phyloP scores from a whole-genome alignment of 441 rosid genomes.

The Biscutella laevigata region DNA sequence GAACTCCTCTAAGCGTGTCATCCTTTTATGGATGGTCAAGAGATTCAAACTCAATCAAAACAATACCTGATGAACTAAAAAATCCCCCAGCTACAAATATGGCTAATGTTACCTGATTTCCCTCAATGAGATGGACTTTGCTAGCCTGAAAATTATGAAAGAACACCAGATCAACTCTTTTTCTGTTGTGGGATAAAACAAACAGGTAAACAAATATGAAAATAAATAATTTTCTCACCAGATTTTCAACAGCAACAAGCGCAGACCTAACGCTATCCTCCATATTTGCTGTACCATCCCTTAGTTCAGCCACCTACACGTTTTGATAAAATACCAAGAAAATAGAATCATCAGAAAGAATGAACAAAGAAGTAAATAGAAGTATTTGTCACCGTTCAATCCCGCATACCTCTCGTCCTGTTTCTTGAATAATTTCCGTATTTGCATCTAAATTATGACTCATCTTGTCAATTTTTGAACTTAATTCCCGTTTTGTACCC shows the following conservation, averaged over 20 bases:
- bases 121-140: constrained; percentile 68
- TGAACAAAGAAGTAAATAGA: constrained; percentile 2
- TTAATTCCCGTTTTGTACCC: constrained; percentile 58
- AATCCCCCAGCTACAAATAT: background rate
- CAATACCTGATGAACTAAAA: background rate
- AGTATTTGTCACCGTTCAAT: background rate
- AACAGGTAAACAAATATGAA: background rate
- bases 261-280: constrained; percentile 46
- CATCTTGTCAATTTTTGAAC: constrained; percentile 49
- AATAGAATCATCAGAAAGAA: constrained; percentile 12
- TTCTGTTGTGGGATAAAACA: background rate
- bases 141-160: constrained; percentile 37
- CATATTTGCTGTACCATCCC: constrained; percentile 31
- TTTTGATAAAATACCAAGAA: background rate
- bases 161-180: constrained; percentile 5
- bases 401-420: constrained; percentile 56
- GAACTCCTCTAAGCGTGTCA: constrained; percentile 48
- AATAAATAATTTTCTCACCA: constrained; percentile 39
- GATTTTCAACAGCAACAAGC: constrained; percentile 55
- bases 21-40: constrained; percentile 33
- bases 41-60: background rate
- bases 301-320: constrained; percentile 49
- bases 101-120: constrained; percentile 59
- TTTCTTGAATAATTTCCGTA: constrained; percentile 42
- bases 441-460: constrained; percentile 48